Conservation (phyloP, 352 stramenopile genomes). For the Pythium angustatum region DNA sequence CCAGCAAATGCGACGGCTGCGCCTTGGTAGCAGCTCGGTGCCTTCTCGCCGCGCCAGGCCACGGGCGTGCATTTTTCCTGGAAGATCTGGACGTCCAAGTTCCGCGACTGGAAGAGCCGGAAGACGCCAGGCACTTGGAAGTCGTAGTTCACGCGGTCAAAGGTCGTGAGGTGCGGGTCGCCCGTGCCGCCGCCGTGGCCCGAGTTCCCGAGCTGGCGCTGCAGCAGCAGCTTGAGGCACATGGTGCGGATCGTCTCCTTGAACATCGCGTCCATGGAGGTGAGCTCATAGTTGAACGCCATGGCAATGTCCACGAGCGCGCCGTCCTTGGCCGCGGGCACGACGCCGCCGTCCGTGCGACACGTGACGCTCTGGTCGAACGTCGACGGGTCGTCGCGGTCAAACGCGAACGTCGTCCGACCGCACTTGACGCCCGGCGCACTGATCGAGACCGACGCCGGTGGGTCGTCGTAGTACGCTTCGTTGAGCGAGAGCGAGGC, state of each 20-base stretch:
- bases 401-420: constrained; percentile 18
- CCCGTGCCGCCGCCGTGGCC: constrained; percentile 24
- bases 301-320: constrained; percentile 15
- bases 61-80: constrained; percentile 38
- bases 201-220: constrained; percentile 15
- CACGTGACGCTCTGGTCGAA: constrained; percentile 26
- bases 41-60: neutral
- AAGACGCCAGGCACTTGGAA: constrained; percentile 37
- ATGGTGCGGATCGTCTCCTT: constrained; percentile 12
- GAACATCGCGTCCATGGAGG: constrained; percentile 1
- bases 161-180: constrained; percentile 40
- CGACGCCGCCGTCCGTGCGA: constrained; percentile 21
- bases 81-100: constrained; percentile 34
- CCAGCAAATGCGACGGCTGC: constrained; percentile 30
- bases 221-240: constrained; percentile 21
- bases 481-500: constrained; percentile 20
- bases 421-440: constrained; percentile 26
- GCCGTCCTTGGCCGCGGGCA: constrained; percentile 1
- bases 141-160: constrained; percentile 35
- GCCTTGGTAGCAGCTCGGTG: constrained; percentile 35
- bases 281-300: constrained; percentile 10
- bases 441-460: constrained; percentile 15
- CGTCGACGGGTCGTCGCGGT: constrained; percentile 16
- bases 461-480: constrained; percentile 17
- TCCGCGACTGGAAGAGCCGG: constrained; percentile 31